These are phyloP conservation scores for Acephala macrosclerotiorum DNA, from an alignment of 2,329 filamentous ascomycete species.

Conservation along the genomic window DNA sequence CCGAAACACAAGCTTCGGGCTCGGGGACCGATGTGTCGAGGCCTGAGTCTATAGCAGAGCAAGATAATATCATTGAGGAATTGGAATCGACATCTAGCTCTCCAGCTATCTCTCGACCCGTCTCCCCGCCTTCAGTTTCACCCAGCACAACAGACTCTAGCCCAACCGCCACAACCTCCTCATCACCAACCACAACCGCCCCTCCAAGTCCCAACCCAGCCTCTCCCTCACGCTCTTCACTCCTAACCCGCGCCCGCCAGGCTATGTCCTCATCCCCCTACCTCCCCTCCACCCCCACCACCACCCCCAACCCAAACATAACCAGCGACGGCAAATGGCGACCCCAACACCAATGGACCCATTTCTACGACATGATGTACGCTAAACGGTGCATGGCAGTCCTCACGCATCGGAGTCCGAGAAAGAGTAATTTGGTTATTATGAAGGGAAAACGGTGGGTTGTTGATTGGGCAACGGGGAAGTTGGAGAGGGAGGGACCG, in stretches of 20 bases:
- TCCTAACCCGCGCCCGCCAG: slow-evolving; percentile 21
- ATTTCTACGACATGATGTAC: slow-evolving; percentile 64
- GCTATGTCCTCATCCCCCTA: slow-evolving; percentile 16
- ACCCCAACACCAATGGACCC: slow-evolving; percentile 61
- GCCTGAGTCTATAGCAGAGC: neutral
- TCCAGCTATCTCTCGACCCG: slow-evolving; percentile 5
- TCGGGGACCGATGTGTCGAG: slow-evolving; percentile 4
- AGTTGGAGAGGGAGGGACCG: slow-evolving; percentile 60
- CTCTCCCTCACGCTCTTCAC: slow-evolving; percentile 15
- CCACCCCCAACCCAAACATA: slow-evolving; percentile 35
- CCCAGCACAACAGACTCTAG: slow-evolving; percentile 4
- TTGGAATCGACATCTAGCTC: slow-evolving; percentile 14
- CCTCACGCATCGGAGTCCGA: slow-evolving; percentile 61
- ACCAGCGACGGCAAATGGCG: slow-evolving; percentile 59
- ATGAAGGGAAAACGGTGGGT: slow-evolving; percentile 64
- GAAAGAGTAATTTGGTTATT: slow-evolving; percentile 65
- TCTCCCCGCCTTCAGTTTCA: neutral
- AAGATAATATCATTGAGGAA: slow-evolving; percentile 20
- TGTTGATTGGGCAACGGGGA: slow-evolving; percentile 65
- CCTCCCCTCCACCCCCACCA: slow-evolving; percentile 11
- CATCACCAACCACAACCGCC: slow-evolving; percentile 1
- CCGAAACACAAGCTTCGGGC: slow-evolving; percentile 14
- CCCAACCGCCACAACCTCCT: slow-evolving; percentile 1
- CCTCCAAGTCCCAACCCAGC: slow-evolving; percentile 1
- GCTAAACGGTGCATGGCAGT: slow-evolving; percentile 67